Percentiles rank a stretch among this genome's conserved stretches.
phyloP scores from a whole-genome alignment of 495 filamentous ascomycete species.

The Aspergillus taichungensis region DNA sequence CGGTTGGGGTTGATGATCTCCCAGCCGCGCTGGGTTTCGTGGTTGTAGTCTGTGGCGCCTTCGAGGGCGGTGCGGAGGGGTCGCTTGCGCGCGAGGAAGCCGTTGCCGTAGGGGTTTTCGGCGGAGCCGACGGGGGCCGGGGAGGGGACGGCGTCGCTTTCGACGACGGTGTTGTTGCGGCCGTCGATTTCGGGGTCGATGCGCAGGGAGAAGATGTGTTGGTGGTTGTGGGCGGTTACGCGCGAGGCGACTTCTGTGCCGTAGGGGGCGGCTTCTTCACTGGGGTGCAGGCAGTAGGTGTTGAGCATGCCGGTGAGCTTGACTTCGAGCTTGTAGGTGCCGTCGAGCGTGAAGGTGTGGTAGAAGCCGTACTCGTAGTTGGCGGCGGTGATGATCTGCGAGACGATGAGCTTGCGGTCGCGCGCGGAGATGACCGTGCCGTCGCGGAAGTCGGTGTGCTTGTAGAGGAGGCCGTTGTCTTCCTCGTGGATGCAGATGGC shows the following conservation, averaged over 20 bases:
- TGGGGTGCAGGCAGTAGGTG: conserved; percentile 37
- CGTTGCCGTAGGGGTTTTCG: conserved; percentile 40
- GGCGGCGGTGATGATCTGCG: conserved; percentile 52
- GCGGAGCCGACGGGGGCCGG: conserved; percentile 28
- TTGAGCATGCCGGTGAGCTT: conserved; percentile 39
- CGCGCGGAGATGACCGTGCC: conserved; percentile 56
- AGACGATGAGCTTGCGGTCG: conserved; percentile 61
- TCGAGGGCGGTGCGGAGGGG: conserved; percentile 32
- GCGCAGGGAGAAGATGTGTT: conserved; percentile 46
- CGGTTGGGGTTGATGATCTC: conserved; percentile 42
- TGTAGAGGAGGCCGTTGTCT: conserved; percentile 67
- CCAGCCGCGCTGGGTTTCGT: conserved; percentile 38
- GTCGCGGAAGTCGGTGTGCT: conserved; percentile 77
- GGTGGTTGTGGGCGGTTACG: conserved; percentile 43
- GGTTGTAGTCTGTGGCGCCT: conserved; percentile 36
- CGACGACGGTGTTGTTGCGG: conserved; percentile 38
- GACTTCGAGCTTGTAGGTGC: conserved; percentile 40
- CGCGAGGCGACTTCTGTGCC: conserved; percentile 39
- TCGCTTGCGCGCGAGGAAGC: conserved; percentile 38
- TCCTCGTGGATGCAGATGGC: conserved; percentile 75
- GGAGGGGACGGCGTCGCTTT: conserved; percentile 36
- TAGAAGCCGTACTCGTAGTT: conserved; percentile 58
- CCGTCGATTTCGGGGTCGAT: conserved; percentile 49
- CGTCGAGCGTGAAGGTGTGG: conserved; percentile 43
- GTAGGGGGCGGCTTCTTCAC: conserved; percentile 38